phyloP scores from a whole-genome alignment of 768 basidiomycete genomes.

The Hemileccinum rubropunctum region DNA sequence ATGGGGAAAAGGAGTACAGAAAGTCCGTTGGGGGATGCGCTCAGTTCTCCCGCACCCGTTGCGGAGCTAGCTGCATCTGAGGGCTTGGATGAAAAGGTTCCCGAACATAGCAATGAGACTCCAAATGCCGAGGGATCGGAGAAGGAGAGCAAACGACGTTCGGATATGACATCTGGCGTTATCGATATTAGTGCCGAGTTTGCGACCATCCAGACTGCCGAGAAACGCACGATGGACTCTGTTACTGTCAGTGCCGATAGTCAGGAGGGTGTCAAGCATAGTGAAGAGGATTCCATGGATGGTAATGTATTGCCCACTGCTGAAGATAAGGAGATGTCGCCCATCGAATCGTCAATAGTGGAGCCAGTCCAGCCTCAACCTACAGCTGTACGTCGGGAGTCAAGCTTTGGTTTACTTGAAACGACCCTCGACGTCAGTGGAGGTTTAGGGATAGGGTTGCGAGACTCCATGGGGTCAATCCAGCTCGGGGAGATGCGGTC shows the following conservation, averaged over 20 bases:
- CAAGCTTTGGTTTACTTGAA: slow-evolving; percentile 19
- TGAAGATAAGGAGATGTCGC: background rate
- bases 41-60: slow-evolving; percentile 8
- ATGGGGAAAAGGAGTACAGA: slow-evolving; percentile 43
- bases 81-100: background rate
- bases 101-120: background rate
- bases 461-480: slow-evolving; percentile 47
- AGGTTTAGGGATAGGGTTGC: slow-evolving; percentile 20
- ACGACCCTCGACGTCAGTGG: slow-evolving; percentile 25
- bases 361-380: slow-evolving; percentile 10
- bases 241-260: background rate
- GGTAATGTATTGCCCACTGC: background rate
- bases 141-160: slow-evolving; percentile 33
- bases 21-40: slow-evolving; percentile 34
- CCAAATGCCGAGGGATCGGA: slow-evolving; percentile 6
- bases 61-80: background rate
- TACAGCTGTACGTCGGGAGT: slow-evolving; percentile 6
- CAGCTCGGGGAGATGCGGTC: slow-evolving; percentile 70
- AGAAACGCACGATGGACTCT: slow-evolving; percentile 36
- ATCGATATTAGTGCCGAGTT: slow-evolving; percentile 45
- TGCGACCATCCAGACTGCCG: slow-evolving; percentile 47
- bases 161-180: slow-evolving; percentile 36
- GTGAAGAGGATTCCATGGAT: background rate
- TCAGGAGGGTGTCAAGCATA: background rate
- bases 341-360: background rate